These are phyloP conservation scores for Solanum aculeatissimum DNA, from an alignment of 305 asterid genomes.

Conservation along the genomic window DNA sequence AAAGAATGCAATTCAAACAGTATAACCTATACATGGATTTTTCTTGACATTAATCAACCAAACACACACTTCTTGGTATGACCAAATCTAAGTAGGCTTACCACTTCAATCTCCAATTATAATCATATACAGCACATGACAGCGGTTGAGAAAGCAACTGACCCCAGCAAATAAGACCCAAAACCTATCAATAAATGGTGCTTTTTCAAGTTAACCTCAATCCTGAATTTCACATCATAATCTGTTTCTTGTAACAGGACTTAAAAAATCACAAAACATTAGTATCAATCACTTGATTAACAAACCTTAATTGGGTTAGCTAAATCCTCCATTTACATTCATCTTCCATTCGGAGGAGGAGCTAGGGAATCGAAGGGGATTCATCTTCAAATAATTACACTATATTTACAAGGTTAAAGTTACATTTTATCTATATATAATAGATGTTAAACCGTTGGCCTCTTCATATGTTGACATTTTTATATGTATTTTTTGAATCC, in stretches of 20 bases:
- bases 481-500: background rate
- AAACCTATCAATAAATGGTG: background rate
- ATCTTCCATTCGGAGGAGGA: background rate
- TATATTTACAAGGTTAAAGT: background rate
- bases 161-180: background rate
- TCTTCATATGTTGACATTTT: background rate
- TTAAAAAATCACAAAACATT: background rate
- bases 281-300: background rate
- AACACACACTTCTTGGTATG: background rate
- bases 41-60: background rate
- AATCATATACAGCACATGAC: background rate
- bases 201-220: background rate
- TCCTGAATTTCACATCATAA: background rate
- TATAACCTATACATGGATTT: background rate
- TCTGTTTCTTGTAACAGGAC: background rate
- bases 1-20: background rate
- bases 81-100: background rate
- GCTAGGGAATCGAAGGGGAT: background rate
- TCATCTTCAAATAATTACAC: background rate
- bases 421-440: background rate
- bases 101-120: background rate
- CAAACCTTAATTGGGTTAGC: background rate
- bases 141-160: background rate
- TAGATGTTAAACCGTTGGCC: background rate
- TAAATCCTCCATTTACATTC: background rate